Evolutionary conservation across 805 yeast species (phyloP).

Genomic region (Yamadazyma akitaensis): DNA sequence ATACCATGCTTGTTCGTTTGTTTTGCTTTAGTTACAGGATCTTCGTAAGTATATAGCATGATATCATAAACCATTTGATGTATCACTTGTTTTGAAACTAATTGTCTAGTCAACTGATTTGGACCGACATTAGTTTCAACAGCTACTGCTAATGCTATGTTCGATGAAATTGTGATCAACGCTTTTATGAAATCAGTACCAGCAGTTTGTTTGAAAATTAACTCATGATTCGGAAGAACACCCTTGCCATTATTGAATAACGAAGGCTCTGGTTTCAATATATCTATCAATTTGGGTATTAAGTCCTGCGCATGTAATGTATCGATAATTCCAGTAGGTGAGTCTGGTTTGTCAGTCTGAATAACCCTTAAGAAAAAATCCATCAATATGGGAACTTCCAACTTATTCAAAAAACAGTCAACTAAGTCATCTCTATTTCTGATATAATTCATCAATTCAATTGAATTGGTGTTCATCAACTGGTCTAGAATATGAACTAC

Average conservation of each 20-base stretch:
- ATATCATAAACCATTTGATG: conserved; percentile 68
- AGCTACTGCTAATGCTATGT: conserved; percentile 63
- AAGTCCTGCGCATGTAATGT: conserved; percentile 68
- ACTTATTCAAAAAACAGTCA: conserved; percentile 75
- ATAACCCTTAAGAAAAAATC: conserved; percentile 86
- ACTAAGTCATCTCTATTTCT: conserved; percentile 67
- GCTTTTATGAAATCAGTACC: conserved; percentile 96
- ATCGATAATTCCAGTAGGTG: conserved; percentile 83
- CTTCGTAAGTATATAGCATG: conserved; percentile 40
- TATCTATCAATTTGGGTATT: conserved; percentile 68
- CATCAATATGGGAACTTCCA: conserved; percentile 92
- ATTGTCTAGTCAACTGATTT: conserved; percentile 85
- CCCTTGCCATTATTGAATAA: conserved; percentile 38
- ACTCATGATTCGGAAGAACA: conserved; percentile 26
- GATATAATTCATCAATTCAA: conserved; percentile 69
- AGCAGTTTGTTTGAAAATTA: conserved; percentile 70
- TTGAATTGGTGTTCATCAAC: conserved; percentile 60
- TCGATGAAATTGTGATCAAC: conserved; percentile 88
- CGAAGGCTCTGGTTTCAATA: conserved; percentile 62
- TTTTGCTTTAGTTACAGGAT: conserved; percentile 11
- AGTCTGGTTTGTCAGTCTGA: conserved; percentile 88
- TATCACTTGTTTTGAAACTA: conserved; percentile 73
- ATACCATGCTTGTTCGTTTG: conserved; percentile 74
- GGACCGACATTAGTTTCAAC: conserved; percentile 95
- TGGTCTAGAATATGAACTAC: conserved; percentile 73